phyloP scores from a whole-genome alignment of 768 basidiomycete species.

The Coprinopsis marcescibilis region DNA sequence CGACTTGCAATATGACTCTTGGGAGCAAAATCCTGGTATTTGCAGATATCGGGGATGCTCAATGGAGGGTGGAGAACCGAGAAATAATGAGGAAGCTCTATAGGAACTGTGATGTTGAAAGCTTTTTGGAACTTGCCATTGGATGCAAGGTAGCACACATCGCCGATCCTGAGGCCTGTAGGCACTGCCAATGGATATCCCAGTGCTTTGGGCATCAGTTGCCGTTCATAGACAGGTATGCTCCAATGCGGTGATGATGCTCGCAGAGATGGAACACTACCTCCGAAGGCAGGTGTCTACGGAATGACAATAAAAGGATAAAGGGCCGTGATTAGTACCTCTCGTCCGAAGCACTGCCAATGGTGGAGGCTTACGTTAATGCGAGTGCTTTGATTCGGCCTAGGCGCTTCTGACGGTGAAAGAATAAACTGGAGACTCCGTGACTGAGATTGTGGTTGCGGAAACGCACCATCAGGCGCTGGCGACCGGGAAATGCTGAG shows the following conservation, averaged over 20 bases:
- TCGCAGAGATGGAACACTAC: neutral
- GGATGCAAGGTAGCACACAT: constrained; percentile 3
- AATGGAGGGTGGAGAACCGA: constrained; percentile 2
- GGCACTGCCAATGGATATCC: constrained; percentile 5
- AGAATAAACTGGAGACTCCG: neutral
- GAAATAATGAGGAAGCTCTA: constrained; percentile 8
- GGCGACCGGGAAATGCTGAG: neutral
- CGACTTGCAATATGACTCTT: constrained; percentile 6
- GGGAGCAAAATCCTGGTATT: constrained; percentile 2
- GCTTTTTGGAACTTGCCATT: constrained; percentile 1
- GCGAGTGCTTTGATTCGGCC: too few species aligned
- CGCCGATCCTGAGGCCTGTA: constrained; percentile 3
- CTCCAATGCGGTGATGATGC: constrained; percentile 1
- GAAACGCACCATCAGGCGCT: constrained; percentile 1
- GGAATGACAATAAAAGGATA: neutral
- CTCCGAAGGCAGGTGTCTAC: constrained; percentile 3
- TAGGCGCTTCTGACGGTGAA: neutral
- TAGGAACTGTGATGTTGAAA: constrained; percentile 8
- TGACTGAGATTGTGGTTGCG: neutral
- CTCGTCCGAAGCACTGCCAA: too few species aligned
- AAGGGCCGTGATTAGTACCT: neutral
- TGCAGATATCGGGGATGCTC: constrained; percentile 1
- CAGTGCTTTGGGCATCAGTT: neutral
- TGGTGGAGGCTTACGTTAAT: too few species aligned
- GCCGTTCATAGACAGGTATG: neutral